Percentiles rank a stretch among this genome's conserved stretches.
phyloP scores from a whole-genome alignment of 1,139 yeast genomes.

The Pichia sp. region DNA sequence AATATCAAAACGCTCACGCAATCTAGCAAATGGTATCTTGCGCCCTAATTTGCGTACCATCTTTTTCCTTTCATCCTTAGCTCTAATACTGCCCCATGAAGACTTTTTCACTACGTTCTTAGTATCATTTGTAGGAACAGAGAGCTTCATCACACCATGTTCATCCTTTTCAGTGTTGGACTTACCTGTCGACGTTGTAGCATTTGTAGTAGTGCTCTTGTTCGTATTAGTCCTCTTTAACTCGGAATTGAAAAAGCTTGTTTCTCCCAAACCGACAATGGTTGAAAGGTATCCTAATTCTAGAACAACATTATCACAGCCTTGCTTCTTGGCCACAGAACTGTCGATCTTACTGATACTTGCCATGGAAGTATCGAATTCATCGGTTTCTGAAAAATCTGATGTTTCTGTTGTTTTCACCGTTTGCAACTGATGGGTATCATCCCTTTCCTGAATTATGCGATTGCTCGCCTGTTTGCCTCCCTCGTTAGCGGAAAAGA shows the following conservation, averaged over 20 bases:
- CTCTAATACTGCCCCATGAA: slow-evolving; percentile 1
- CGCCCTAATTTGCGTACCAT: background rate
- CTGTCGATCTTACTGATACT: slow-evolving; percentile 2
- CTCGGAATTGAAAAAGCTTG: slow-evolving; percentile 24
- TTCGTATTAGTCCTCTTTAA: slow-evolving; percentile 6
- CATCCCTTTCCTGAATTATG: slow-evolving; percentile 1
- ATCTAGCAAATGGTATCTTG: slow-evolving; percentile 6
- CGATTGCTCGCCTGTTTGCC: slow-evolving; percentile 10
- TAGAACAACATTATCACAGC: slow-evolving; percentile 3
- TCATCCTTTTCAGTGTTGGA: background rate
- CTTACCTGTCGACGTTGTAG: slow-evolving; percentile 1
- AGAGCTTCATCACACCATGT: slow-evolving; percentile 1
- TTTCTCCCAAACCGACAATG: slow-evolving; percentile 30
- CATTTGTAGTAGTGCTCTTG: slow-evolving; percentile 5
- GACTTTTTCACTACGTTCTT: background rate
- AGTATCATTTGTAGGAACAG: background rate
- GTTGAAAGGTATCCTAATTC: slow-evolving; percentile 26
- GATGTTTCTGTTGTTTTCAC: background rate
- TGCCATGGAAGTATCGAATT: background rate
- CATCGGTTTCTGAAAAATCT: background rate
- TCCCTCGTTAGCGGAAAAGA: slow-evolving; percentile 4
- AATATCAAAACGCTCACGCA: slow-evolving; percentile 9
- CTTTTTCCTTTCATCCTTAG: slow-evolving; percentile 4
- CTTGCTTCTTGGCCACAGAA: background rate
- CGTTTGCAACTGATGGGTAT: background rate